Percentiles rank a stretch among this genome's conserved stretches.
phyloP scores from a whole-genome alignment of 495 filamentous ascomycete species.

The Penicillium roqueforti region DNA sequence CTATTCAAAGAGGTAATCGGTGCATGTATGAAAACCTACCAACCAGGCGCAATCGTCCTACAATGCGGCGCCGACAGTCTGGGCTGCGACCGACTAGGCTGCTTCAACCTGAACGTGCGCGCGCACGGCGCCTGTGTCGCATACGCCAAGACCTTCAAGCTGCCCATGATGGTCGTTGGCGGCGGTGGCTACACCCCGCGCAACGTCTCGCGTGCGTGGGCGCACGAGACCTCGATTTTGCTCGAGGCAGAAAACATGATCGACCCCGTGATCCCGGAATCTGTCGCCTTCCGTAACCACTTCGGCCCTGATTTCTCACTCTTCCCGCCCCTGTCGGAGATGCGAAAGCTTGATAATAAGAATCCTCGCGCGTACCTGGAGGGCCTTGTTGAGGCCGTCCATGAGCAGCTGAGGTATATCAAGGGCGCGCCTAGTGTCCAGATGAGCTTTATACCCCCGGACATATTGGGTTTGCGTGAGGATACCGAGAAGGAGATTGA shows the following conservation, averaged over 20 bases:
- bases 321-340: slow-evolving; percentile 70
- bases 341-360: slow-evolving; percentile 67
- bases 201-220: slow-evolving; percentile 94
- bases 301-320: slow-evolving; percentile 76
- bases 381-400: slow-evolving; percentile 66
- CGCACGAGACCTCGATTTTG: slow-evolving; percentile 89
- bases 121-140: slow-evolving; percentile 90
- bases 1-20: slow-evolving; percentile 81
- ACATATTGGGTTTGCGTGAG: slow-evolving; percentile 67
- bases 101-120: slow-evolving; percentile 93
- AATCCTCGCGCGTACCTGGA: slow-evolving; percentile 73
- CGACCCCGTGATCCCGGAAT: slow-evolving; percentile 65
- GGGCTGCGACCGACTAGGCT: slow-evolving; percentile 86
- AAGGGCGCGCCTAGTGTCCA: slow-evolving; percentile 82
- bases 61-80: slow-evolving; percentile 97
- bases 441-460: slow-evolving; percentile 73
- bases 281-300: slow-evolving; percentile 73
- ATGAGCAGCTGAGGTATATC: slow-evolving; percentile 84
- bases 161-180: slow-evolving; percentile 85
- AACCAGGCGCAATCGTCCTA: slow-evolving; percentile 82
- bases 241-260: slow-evolving; percentile 69
- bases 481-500: slow-evolving; percentile 74
- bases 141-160: slow-evolving; percentile 70
- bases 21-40: slow-evolving; percentile 68
- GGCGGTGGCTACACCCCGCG: slow-evolving; percentile 97